These are phyloP conservation scores for Wickerhamomyces tratensis DNA, from an alignment of 805 yeast genomes.

Conservation along the genomic window DNA sequence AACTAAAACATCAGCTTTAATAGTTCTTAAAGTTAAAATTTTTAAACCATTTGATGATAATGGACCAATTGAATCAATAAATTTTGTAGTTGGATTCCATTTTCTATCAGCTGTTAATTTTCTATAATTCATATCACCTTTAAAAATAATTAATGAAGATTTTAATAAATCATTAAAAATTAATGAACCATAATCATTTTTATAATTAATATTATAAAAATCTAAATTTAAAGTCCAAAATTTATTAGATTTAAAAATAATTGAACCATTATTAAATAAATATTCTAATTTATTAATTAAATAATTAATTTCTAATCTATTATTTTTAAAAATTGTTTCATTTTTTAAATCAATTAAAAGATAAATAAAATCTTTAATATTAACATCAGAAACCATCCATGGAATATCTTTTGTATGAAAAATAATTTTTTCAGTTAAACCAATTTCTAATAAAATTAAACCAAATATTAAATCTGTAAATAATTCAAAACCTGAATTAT, in stretches of 20 bases:
- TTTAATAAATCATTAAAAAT: slow-evolving; percentile 51
- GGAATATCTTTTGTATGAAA: slow-evolving; percentile 88
- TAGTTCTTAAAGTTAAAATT: slow-evolving; percentile 74
- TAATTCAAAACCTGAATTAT: slow-evolving; percentile 92
- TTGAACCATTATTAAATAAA: slow-evolving; percentile 35
- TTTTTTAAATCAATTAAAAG: slow-evolving; percentile 49
- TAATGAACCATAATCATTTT: slow-evolving; percentile 44
- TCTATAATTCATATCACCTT: slow-evolving; percentile 95
- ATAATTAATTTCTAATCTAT: slow-evolving; percentile 35
- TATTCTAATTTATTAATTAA: slow-evolving; percentile 35
- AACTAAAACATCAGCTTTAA: slow-evolving; percentile 93
- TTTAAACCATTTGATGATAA: slow-evolving; percentile 56
- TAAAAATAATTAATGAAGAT: slow-evolving; percentile 70
- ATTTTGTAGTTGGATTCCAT: slow-evolving; percentile 81
- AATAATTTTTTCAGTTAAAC: slow-evolving; percentile 52
- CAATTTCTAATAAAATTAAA: slow-evolving; percentile 59
- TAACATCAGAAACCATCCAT: slow-evolving; percentile 97
- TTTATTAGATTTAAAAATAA: slow-evolving; percentile 46
- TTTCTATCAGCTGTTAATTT: slow-evolving; percentile 84
- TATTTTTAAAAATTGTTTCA: slow-evolving; percentile 36
- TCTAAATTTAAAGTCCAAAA: slow-evolving; percentile 84
- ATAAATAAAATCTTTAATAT: slow-evolving; percentile 66
- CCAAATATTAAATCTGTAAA: slow-evolving; percentile 73
- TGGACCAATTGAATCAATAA: slow-evolving; percentile 57
- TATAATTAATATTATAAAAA: slow-evolving; percentile 62